Evolutionary conservation across 495 filamentous ascomycete genomes (phyloP), one percentile per base, ranked within the genome.

Genomic region (Lineolata rhizophorae): DNA sequence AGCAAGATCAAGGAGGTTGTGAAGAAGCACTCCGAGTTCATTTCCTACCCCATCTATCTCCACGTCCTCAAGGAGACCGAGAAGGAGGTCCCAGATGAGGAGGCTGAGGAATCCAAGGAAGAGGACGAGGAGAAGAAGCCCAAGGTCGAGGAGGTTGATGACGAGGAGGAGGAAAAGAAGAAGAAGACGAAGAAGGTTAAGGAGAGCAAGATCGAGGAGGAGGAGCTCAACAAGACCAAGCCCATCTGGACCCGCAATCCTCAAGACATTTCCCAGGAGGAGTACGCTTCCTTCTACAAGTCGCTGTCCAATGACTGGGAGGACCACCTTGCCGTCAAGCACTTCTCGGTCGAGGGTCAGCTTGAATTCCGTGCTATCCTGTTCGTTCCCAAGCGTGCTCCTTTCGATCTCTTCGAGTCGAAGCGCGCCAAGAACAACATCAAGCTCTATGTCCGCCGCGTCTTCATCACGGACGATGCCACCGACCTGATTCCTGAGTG

Each of bases 371-470:
- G 83, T 42, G 87, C 87, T 42, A 93, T 97, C 57, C 82, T 97
- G 48, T 97, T 90, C 65, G 82, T 97, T 27, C 87, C 87, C 55
- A 97, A 97, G 77, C 87, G 87, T 50, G 87, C 87, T 58, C 87
- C 87, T 42, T 97, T 97, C 61, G 87, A 97, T 50, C 79, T 97
- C 35, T 97, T 97, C 62, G 87, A 97, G 73, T 93, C 90, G 44
- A 97, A 97, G 78, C 90, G 92, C 74, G 93, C 83, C 52, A 97
- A 97, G 81, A 95, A 94, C 72, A 97, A 97, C 76, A 95, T 97
- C 70, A 97, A 97, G 70, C 74, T 97, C 48, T 97, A 97, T 61
- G 87, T 97, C 46, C 87, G 87, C 57, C 90, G 87, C 57, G 87
- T 97, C 58, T 97, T 97, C 74, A 97, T 97, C 67, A 97, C 87